Conservation (phyloP, 345 rosid genomes). For the Gossypium anomalum region DNA sequence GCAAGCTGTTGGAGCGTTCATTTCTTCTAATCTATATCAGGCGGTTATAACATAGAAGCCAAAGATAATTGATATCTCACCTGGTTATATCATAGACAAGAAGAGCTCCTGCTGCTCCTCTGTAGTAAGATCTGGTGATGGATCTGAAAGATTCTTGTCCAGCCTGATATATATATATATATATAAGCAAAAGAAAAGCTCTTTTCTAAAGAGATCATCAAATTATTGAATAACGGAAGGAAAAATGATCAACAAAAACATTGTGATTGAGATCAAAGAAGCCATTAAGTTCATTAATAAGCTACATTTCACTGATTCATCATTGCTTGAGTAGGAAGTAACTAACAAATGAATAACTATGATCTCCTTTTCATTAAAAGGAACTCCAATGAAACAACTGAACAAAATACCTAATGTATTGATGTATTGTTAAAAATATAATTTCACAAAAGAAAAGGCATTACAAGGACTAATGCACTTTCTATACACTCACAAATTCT, state of each 20-base stretch:
- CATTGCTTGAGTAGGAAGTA: neutral
- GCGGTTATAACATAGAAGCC: neutral
- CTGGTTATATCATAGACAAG: constrained; percentile 94
- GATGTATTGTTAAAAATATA: neutral
- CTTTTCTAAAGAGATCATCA: neutral
- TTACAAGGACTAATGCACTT: neutral
- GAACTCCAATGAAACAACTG: too few species aligned
- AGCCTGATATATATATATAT: constrained; percentile 38
- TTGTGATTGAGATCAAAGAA: neutral
- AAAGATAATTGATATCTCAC: constrained; percentile 25
- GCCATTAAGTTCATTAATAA: neutral
- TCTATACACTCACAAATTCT: too few species aligned
- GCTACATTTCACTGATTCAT: neutral
- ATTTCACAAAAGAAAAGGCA: neutral
- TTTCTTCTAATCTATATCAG: neutral
- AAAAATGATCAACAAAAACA: too few species aligned
- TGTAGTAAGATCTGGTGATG: constrained; percentile 89
- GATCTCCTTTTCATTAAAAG: neutral
- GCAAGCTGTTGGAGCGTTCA: neutral
- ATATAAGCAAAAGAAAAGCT: neutral
- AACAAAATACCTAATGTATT: too few species aligned
- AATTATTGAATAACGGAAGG: neutral
- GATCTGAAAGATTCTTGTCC: constrained; percentile 98
- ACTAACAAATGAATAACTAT: neutral
- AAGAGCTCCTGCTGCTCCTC: constrained; percentile 99